These are phyloP conservation scores for Pythium dissimile DNA, from an alignment of 352 stramenopile genomes.

Conservation along the genomic window DNA sequence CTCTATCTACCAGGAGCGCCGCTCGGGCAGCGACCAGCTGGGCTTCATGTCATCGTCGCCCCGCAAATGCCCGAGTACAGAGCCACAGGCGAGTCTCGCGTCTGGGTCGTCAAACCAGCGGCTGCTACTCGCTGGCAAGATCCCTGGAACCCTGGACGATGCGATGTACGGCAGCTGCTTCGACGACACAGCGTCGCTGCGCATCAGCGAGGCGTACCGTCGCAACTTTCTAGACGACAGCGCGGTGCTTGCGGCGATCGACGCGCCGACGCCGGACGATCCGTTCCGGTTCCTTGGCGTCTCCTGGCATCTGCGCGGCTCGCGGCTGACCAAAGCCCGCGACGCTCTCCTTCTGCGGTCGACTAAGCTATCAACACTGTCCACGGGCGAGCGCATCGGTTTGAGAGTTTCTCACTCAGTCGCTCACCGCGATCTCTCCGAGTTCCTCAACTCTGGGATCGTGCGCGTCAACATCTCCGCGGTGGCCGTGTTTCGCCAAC, in stretches of 20 bases:
- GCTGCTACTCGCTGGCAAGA: slow-evolving; percentile 46
- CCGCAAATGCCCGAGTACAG: too few relatives aligned
- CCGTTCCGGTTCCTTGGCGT: slow-evolving; percentile 34
- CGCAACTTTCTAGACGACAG: slow-evolving; percentile 23
- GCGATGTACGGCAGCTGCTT: slow-evolving; percentile 54
- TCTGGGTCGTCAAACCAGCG: too few relatives aligned
- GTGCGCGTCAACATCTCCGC: slow-evolving; percentile 36
- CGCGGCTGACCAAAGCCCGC: slow-evolving; percentile 24
- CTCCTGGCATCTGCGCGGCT: slow-evolving; percentile 12
- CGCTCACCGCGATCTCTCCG: slow-evolving; percentile 33
- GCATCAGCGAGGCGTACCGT: slow-evolving; percentile 30
- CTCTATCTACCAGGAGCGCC: too few relatives aligned
- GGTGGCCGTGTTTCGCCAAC: slow-evolving; percentile 36
- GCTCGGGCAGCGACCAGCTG: too few relatives aligned
- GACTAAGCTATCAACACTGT: not conserved
- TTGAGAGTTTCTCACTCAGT: slow-evolving; percentile 48
- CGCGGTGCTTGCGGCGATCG: slow-evolving; percentile 25
- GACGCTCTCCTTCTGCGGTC: slow-evolving; percentile 30
- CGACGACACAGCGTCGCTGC: slow-evolving; percentile 24
- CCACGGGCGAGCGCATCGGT: slow-evolving; percentile 36
- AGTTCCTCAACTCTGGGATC: slow-evolving; percentile 24
- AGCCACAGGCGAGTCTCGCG: too few relatives aligned
- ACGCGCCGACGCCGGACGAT: slow-evolving; percentile 21
- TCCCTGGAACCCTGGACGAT: slow-evolving; percentile 55
- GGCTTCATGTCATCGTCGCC: too few relatives aligned